A percentile compares a stretch with the other conserved stretches of the same genome.
These are phyloP conservation scores for Atkinsonella hypoxylon DNA, from an alignment of 2,329 filamentous ascomycete species.

Conservation along the genomic window DNA sequence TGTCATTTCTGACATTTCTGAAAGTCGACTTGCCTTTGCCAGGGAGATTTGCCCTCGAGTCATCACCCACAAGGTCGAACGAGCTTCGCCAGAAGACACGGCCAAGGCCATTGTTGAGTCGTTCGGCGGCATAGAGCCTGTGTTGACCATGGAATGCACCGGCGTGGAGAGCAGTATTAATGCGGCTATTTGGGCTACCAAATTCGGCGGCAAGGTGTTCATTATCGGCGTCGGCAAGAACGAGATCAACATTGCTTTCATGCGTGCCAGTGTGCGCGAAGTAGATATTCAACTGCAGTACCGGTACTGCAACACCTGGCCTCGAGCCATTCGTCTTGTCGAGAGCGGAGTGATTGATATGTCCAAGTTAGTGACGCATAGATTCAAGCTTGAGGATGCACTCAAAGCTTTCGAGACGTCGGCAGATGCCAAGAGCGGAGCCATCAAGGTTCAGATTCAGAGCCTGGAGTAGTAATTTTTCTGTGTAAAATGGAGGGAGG, in stretches of 20 bases:
- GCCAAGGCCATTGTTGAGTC: slow-evolving; percentile 54
- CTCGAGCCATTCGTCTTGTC: slow-evolving; percentile 77
- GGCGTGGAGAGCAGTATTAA: slow-evolving; percentile 84
- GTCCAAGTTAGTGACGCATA: slow-evolving; percentile 74
- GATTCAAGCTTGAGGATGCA: slow-evolving; percentile 75
- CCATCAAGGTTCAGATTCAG: slow-evolving; percentile 97
- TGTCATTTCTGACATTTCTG: slow-evolving; percentile 90
- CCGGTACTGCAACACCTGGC: slow-evolving; percentile 93
- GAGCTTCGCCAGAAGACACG: slow-evolving; percentile 55
- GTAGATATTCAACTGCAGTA: slow-evolving; percentile 96
- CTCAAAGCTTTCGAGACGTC: slow-evolving; percentile 83
- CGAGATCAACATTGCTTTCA: slow-evolving; percentile 92
- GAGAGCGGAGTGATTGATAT: slow-evolving; percentile 76
- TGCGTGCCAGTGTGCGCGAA: slow-evolving; percentile 81
- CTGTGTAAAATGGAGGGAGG: neutral
- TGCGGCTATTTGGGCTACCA: slow-evolving; percentile 76
- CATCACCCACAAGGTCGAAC: slow-evolving; percentile 67
- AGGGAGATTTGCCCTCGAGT: slow-evolving; percentile 71
- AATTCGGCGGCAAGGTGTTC: slow-evolving; percentile 95
- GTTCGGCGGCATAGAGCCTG: slow-evolving; percentile 70
- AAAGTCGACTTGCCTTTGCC: slow-evolving; percentile 72
- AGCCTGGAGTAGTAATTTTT: slow-evolving; percentile 41
- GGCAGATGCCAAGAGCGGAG: slow-evolving; percentile 75
- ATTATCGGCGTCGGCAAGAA: slow-evolving; percentile 92
- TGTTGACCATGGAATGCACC: slow-evolving; percentile 81